Percentiles rank a stretch among this genome's conserved stretches.
Evolutionary conservation across 2,329 filamentous ascomycete genomes (phyloP).

Genomic region (Calonectria henricotiae): DNA sequence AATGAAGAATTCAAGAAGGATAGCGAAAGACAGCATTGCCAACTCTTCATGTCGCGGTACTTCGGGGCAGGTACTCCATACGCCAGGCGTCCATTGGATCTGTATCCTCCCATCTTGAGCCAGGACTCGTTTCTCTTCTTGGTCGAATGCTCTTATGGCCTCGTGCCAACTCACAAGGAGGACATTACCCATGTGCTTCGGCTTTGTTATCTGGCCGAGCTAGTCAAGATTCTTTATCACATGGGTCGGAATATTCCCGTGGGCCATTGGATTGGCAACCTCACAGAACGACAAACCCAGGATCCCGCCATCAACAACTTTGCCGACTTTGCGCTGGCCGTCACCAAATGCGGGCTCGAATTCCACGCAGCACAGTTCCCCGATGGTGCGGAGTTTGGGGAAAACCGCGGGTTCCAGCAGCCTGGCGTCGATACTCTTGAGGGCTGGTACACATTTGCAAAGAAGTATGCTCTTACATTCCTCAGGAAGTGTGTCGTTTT

Average conservation of each 20-base stretch:
- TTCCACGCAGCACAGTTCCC: constrained; percentile 56
- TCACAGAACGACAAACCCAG: constrained; percentile 62
- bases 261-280: constrained; percentile 65
- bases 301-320: constrained; percentile 70
- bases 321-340: constrained; percentile 68
- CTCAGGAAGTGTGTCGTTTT: constrained; percentile 88
- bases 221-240: constrained; percentile 84
- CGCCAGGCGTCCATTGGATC: constrained; percentile 62
- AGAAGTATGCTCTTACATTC: constrained; percentile 91
- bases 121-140: constrained; percentile 87
- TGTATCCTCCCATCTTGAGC: constrained; percentile 73
- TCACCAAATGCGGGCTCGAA: constrained; percentile 65
- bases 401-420: constrained; percentile 71
- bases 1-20: constrained; percentile 78
- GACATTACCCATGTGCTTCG: constrained; percentile 86
- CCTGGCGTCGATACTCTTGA: constrained; percentile 69
- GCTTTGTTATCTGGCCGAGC: constrained; percentile 91
- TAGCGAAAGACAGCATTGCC: constrained; percentile 81
- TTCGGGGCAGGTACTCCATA: constrained; percentile 62
- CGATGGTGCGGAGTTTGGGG: constrained; percentile 48
- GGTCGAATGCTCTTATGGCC: constrained; percentile 81
- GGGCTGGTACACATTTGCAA: constrained; percentile 74
- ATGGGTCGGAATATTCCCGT: constrained; percentile 71
- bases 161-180: constrained; percentile 78
- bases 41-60: constrained; percentile 80